phyloP scores from a whole-genome alignment of 1,284 basidiomycete genomes.

The Tilletia walkeri region DNA sequence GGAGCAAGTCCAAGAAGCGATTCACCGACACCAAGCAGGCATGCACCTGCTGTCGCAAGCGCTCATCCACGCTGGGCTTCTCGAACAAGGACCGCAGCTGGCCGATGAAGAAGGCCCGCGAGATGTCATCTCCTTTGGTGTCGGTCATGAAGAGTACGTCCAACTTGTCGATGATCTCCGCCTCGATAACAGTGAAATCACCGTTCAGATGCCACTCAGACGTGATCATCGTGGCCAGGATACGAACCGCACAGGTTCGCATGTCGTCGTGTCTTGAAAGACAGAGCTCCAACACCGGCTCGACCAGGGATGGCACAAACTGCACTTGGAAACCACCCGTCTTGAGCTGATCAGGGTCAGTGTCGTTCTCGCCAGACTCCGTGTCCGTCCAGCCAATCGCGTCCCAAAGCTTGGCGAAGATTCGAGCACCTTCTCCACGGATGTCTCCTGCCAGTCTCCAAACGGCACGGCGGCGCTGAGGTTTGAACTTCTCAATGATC shows the following conservation, averaged over 20 bases:
- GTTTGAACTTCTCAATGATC: slow-evolving; percentile 88
- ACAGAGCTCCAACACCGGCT: slow-evolving; percentile 85
- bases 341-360: slow-evolving; percentile 36
- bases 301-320: slow-evolving; percentile 72
- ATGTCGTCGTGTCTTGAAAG: slow-evolving; percentile 90
- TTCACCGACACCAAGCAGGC: slow-evolving; percentile 85
- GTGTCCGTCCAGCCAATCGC: slow-evolving; percentile 61
- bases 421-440: slow-evolving; percentile 83
- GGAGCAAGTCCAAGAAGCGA: slow-evolving; percentile 86
- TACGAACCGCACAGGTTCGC: slow-evolving; percentile 78
- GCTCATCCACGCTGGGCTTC: slow-evolving; percentile 73
- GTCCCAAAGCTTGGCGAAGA: slow-evolving; percentile 81
- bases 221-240: slow-evolving; percentile 93
- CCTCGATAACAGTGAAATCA: slow-evolving; percentile 65
- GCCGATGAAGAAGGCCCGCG: slow-evolving; percentile 86
- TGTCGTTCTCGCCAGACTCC: slow-evolving; percentile 24
- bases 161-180: slow-evolving; percentile 88
- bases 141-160: slow-evolving; percentile 89
- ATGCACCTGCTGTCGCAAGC: slow-evolving; percentile 73
- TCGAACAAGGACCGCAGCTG: slow-evolving; percentile 86
- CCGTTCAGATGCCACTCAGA: slow-evolving; percentile 64
- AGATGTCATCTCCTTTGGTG: slow-evolving; percentile 82
- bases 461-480: slow-evolving; percentile 86
- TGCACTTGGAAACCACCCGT: slow-evolving; percentile 53
- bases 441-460: slow-evolving; percentile 95